These are phyloP conservation scores for Triticum aestivum DNA, from an alignment of 176 grass and related monocot species.

Conservation along the genomic window IWGSC_CS_RefSeq_v2.1 NC_057814.1:115279785-115280284, in stretches of 20 bases:
- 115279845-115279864: slow-evolving; percentile 27
- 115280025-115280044: neutral
- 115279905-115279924: neutral
- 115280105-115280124: too few relatives aligned
- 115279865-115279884: neutral
- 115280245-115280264: too few relatives aligned
- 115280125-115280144: too few relatives aligned
- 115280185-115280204: too few relatives aligned
- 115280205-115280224: too few relatives aligned
- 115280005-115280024: slow-evolving; percentile 3
- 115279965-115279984: slow-evolving; percentile 19
- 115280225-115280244: too few relatives aligned
- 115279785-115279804: slow-evolving; percentile 25
- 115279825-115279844: slow-evolving; percentile 73
- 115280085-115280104: too few relatives aligned
- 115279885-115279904: slow-evolving; percentile 16
- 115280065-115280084: too few relatives aligned
- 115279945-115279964: slow-evolving; percentile 25
- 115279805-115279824: slow-evolving; percentile 54
- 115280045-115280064: too few relatives aligned
- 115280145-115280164: too few relatives aligned
- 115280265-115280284: too few relatives aligned
- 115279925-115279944: neutral
- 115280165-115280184: too few relatives aligned
- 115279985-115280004: neutral